These are phyloP conservation scores for Suillus placidus DNA, from an alignment of 768 basidiomycete genomes.

Conservation along the genomic window DNA sequence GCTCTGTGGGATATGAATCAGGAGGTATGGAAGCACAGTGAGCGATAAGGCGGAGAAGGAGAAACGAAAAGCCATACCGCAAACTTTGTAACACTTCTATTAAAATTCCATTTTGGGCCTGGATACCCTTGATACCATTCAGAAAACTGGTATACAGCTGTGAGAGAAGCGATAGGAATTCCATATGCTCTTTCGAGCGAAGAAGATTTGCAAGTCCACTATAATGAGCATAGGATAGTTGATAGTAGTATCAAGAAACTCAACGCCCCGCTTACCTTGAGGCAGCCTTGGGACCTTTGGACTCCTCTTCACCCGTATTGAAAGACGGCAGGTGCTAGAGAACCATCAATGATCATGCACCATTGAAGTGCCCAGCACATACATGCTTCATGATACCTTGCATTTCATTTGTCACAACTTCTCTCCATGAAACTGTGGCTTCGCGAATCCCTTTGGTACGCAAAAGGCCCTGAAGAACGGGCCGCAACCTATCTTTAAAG, in stretches of 20 bases:
- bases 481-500: slow-evolving; percentile 66
- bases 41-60: background rate
- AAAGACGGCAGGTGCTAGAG: slow-evolving; percentile 62
- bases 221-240: slow-evolving; percentile 10
- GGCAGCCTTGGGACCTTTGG: slow-evolving; percentile 33
- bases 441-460: slow-evolving; percentile 74
- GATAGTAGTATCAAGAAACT: slow-evolving; percentile 3
- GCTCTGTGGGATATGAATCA: slow-evolving; percentile 33
- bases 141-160: slow-evolving; percentile 64
- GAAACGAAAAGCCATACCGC: slow-evolving; percentile 33
- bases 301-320: slow-evolving; percentile 55
- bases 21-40: slow-evolving; percentile 9
- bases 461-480: slow-evolving; percentile 75
- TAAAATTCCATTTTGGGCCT: slow-evolving; percentile 60
- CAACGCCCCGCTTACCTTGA: slow-evolving; percentile 24
- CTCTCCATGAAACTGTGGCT: slow-evolving; percentile 68
- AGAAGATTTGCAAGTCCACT: slow-evolving; percentile 55
- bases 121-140: slow-evolving; percentile 67
- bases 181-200: slow-evolving; percentile 64
- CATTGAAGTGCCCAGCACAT: slow-evolving; percentile 28
- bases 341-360: slow-evolving; percentile 2
- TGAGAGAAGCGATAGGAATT: slow-evolving; percentile 66
- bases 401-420: slow-evolving; percentile 65
- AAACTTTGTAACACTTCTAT: slow-evolving; percentile 57
- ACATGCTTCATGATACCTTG: slow-evolving; percentile 61